Evolutionary conservation across 352 stramenopile genomes (phyloP).

Genomic region (Globisporangium echinulatum): DNA sequence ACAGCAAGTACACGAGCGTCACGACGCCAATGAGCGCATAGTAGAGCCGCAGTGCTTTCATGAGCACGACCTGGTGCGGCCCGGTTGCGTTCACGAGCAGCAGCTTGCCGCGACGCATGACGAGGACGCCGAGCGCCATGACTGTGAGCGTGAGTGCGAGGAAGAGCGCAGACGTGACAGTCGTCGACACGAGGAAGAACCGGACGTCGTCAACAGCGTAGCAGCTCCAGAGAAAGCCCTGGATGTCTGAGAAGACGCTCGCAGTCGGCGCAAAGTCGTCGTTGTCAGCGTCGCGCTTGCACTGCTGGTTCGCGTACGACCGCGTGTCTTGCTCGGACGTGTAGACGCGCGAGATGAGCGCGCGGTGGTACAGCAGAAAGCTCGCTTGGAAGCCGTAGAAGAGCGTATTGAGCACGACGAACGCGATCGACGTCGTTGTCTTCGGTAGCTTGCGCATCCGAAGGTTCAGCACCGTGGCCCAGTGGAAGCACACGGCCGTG

Average conservation of each 20-base stretch:
- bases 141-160: constrained; percentile 69
- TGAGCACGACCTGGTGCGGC: constrained; percentile 66
- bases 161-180: constrained; percentile 75
- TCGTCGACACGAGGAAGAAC: constrained; percentile 78
- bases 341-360: constrained; percentile 72
- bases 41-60: constrained; percentile 82
- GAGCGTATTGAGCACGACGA: constrained; percentile 59
- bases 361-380: constrained; percentile 61
- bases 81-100: constrained; percentile 65
- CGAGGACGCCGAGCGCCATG: constrained; percentile 79
- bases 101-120: constrained; percentile 78
- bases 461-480: constrained; percentile 77
- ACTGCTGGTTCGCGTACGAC: constrained; percentile 76
- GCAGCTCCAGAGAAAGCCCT: constrained; percentile 78
- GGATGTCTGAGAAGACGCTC: constrained; percentile 83
- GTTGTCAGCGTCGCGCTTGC: constrained; percentile 31
- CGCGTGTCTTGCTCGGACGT: constrained; percentile 53
- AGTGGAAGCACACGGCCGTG: constrained; percentile 83
- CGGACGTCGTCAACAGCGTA: constrained; percentile 64
- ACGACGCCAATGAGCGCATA: constrained; percentile 83
- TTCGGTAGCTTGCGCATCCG: constrained; percentile 72
- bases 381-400: constrained; percentile 79
- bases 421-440: constrained; percentile 52
- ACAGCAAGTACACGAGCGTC: constrained; percentile 78
- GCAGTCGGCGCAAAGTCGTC: constrained; percentile 37